These are phyloP conservation scores for Cordyceps cicadae DNA, from an alignment of 2,329 filamentous ascomycete genomes.

Conservation along the genomic window DNA sequence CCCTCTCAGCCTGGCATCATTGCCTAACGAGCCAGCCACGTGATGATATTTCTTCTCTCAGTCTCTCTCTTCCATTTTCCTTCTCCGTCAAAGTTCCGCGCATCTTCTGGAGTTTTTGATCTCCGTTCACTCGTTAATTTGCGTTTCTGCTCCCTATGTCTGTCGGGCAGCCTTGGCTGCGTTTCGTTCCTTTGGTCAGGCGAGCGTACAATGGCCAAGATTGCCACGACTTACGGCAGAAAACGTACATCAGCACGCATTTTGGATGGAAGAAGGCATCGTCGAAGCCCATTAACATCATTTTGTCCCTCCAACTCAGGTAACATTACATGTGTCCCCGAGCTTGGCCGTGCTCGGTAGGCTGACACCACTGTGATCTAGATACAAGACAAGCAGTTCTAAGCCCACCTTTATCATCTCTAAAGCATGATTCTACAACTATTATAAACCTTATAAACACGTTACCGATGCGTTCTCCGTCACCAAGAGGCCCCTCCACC, in stretches of 20 bases:
- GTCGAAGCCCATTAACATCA: not conserved
- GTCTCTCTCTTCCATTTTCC: not conserved
- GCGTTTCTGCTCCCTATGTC: not conserved
- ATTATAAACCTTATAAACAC: not conserved
- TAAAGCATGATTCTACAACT: not conserved
- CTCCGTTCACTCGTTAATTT: constrained; percentile 5
- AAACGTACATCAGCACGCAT: not conserved
- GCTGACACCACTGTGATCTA: not conserved
- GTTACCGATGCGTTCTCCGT: not conserved
- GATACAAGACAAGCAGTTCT: not conserved
- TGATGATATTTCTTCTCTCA: not conserved
- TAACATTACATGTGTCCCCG: not conserved
- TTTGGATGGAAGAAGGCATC: constrained; percentile 1
- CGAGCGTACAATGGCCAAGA: constrained; percentile 1
- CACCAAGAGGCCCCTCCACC: not conserved
- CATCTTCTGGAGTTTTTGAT: not conserved
- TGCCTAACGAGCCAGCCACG: not conserved
- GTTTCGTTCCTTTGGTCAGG: constrained; percentile 6
- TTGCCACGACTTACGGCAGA: not conserved
- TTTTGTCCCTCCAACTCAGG: not conserved
- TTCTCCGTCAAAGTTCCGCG: not conserved
- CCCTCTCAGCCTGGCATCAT: not conserved
- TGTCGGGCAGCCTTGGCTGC: not conserved
- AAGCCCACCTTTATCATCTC: not conserved
- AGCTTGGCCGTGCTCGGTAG: not conserved